Base-by-base conservation (phyloP, 2,329 filamentous ascomycete genomes). In the Colletotrichum sp. region DNA sequence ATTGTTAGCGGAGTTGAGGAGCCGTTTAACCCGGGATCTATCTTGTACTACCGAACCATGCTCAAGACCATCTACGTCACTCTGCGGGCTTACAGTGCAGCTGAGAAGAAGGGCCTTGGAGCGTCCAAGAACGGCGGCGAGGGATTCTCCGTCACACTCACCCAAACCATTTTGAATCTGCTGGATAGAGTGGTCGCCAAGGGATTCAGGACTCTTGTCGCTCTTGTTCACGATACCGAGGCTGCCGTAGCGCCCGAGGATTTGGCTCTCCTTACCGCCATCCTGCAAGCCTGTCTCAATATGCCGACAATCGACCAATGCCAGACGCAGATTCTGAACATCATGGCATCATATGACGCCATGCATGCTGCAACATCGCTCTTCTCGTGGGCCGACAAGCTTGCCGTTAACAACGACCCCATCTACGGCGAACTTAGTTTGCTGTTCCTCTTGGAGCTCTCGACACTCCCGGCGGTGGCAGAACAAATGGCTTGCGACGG, bases 391-490 rank as follows among this genome's bases (percentile, higher is more conserved):
- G 92, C 96, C 6, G 96, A 99, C 83, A 92, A 93, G 79, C 89
- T 99, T 28, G 91, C 94, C 1, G 90, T 94, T 44, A 91, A 94
- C 72, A 92, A 93, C 32, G 96, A 99, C 82, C 96, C 97, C 0
- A 89, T 99, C 34, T 99, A 98, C 83, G 97, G 96, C 78, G 96
- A 98, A 82, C 91, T 98, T n/a, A 95, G 95, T 80, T 90, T 98
- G 55, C 90, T 96, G 30, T 98, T 99, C 84, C 89, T 99, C 16
- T 92, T 98, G 26, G 95, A 98, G 79, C 90, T 99, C 15, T 98
- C 96, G 2, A 93, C 92, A 16, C 90, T 99, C 16, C 94, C 95
- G 1, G 86, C 92, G 21, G 90, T 99, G 68, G 96, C 97, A 4
- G 96, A 99, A 83, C 94, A 97, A 78, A 92, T 99, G 80, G 97